Base-by-base conservation (phyloP, 2,329 filamentous ascomycete species). In the Phialocephala sp. region DNA sequence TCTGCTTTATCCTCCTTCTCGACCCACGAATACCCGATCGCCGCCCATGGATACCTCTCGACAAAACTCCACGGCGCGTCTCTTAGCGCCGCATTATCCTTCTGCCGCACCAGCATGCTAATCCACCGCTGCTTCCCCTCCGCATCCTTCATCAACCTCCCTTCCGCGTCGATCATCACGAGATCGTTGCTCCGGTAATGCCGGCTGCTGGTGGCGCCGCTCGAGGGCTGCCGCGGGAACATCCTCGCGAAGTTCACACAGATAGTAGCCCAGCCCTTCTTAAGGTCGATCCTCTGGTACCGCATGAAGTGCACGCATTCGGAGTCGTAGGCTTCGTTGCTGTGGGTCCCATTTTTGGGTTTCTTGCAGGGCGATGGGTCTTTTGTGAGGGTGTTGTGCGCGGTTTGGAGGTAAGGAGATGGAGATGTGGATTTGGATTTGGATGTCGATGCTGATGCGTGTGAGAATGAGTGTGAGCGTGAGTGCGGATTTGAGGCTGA, bases 1-100 rank as follows among this genome's bases (percentile, higher is more conserved):
- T 54, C 54, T 11, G 14, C 57, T 52, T 60, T 65, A 50, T 67
- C 55, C 54, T 63, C 62, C 14, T 47, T 37, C 4, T 20, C 36
- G 1, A 67, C 66, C 66, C 66, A 67, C n/a, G 43, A 41, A 56
- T 64, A 67, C 11, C 50, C 60, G 27, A 67, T 37, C n/a, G 66
- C 66, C 66, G 45, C 60, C 24, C 58, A 59, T 4, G 66, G 66
- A 52, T 63, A 43, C 24, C 60, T 65, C 9, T 65, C 66, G 15
- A 62, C 60, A 11, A 67, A 41, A 24, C 57, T 59, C 39, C 56
- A 65, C n/a, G 66, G 66, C 20, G 35, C 24, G 12, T 58, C 60
- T 18, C 14, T 39, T 15, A 43, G 22, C 8, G 58, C 41, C 2
- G 14, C 37, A 3, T 15, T 4, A 8, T 47, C 18, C 36, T 61